Conservation (phyloP, 192 early-diverging fungal species). For the Podila epicladia region DNA sequence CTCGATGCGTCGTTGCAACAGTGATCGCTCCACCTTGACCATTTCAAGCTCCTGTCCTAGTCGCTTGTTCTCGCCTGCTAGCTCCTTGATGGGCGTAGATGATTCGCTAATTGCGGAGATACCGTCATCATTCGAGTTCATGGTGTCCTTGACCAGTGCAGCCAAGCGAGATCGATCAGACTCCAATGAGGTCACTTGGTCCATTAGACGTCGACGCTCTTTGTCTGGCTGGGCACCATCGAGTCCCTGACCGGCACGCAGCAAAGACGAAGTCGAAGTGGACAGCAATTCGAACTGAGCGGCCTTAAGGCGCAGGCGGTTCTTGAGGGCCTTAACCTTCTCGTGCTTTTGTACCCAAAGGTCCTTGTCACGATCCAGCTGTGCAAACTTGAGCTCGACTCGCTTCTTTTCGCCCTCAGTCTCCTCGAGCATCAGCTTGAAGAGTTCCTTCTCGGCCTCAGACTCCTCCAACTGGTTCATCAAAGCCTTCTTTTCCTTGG, state of each 20-base stretch:
- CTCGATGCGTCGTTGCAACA: slow-evolving; percentile 39
- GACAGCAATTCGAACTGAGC: slow-evolving; percentile 41
- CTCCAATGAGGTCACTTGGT: slow-evolving; percentile 29
- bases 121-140: slow-evolving; percentile 2
- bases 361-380: slow-evolving; percentile 33
- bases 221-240: slow-evolving; percentile 31
- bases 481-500: slow-evolving; percentile 29
- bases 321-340: slow-evolving; percentile 30
- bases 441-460: slow-evolving; percentile 40
- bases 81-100: slow-evolving; percentile 18
- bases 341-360: slow-evolving; percentile 16
- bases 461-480: slow-evolving; percentile 37
- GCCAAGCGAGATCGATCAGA: slow-evolving; percentile 40
- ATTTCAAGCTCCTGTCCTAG: slow-evolving; percentile 33
- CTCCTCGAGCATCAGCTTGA: slow-evolving; percentile 47
- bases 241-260: slow-evolving; percentile 1
- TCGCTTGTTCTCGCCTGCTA: slow-evolving; percentile 25
- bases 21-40: slow-evolving; percentile 25
- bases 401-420: slow-evolving; percentile 41
- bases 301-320: slow-evolving; percentile 22
- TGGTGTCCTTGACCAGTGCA: slow-evolving; percentile 43
- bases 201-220: slow-evolving; percentile 28
- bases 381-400: slow-evolving; percentile 19
- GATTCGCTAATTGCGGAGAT: not conserved
- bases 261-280: slow-evolving; percentile 23